Evolutionary conservation across 2,329 filamentous ascomycete genomes (phyloP).

Genomic region (Verticillium tricorpus): DNA sequence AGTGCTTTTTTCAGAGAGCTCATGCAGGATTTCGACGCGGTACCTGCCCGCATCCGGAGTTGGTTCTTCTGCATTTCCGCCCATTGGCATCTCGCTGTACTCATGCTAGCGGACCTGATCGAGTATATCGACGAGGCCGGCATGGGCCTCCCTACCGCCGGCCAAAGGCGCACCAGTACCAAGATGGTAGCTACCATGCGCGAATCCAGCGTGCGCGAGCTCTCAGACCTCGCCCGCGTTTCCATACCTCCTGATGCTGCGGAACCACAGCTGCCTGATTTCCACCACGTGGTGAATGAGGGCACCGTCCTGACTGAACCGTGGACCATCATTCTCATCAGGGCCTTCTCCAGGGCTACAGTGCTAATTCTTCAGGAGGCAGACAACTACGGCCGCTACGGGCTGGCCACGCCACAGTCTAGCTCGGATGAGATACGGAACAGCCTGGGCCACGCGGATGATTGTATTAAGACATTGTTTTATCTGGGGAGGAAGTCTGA

Average conservation of each 20-base stretch:
- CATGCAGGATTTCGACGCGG: slow-evolving; percentile 40
- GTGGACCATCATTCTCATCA: slow-evolving; percentile 52
- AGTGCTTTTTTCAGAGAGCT: slow-evolving; percentile 48
- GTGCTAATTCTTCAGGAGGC: slow-evolving; percentile 30
- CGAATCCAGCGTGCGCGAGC: slow-evolving; percentile 35
- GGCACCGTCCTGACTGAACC: slow-evolving; percentile 56
- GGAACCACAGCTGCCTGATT: slow-evolving; percentile 29
- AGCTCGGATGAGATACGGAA: not conserved
- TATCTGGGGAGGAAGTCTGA: slow-evolving; percentile 53
- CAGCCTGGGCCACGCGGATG: slow-evolving; percentile 18
- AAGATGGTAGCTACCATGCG: slow-evolving; percentile 35
- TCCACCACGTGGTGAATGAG: slow-evolving; percentile 49
- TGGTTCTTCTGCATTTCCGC: slow-evolving; percentile 55
- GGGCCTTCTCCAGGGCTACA: slow-evolving; percentile 45
- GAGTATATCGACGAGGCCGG: slow-evolving; percentile 40
- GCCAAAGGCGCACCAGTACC: slow-evolving; percentile 19
- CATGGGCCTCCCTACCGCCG: slow-evolving; percentile 20
- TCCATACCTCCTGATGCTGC: slow-evolving; percentile 29
- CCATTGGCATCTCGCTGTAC: slow-evolving; percentile 53
- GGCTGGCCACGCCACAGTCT: not conserved
- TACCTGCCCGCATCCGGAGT: slow-evolving; percentile 50
- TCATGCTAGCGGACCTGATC: slow-evolving; percentile 51
- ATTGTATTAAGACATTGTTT: slow-evolving; percentile 48
- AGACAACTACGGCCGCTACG: slow-evolving; percentile 13
- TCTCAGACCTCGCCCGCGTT: slow-evolving; percentile 44